Evolutionary conservation across 257 asterid species (phyloP), one percentile per base, ranked within the genome.

Genomic region (Jacaranda copaia): DNA sequence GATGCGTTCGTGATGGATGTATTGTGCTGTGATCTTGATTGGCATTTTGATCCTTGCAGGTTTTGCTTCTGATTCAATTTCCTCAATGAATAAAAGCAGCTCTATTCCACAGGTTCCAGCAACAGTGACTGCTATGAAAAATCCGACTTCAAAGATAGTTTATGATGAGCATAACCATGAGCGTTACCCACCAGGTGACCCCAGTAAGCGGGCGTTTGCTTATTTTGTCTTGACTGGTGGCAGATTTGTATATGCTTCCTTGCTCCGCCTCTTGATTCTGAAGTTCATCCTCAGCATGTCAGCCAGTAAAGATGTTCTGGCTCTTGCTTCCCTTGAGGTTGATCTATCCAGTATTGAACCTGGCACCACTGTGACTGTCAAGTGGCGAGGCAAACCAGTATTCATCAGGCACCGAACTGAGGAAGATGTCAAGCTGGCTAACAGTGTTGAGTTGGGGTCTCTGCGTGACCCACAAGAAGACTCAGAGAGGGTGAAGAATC

Each of bases 371-470:
- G 93, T 90, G 39, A 88, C 93, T 0, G 93, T 90, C 49, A 90
- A 90, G 88, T 86, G 91, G 96, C 90, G 96, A 60, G 96, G 96
- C 40, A 90, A 90, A 77, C 96, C 91, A 0, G 96, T 90, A 25
- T 90, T 90, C 82, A 90, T 90, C 35, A 84, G 93, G 81, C 91
- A 56, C 20, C 79, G 91, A 9, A 90, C 93, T 58, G 86, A 82
- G 12, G 90, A 87, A 3, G 96, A 88, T 78, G 80, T 90, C 16
- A 85, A 88, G 40, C 73, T 85, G 79, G 93, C 91, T 5, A 88
- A 88, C 79, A 82, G 88, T 45, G 89, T 88, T 1, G 89, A 90
- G 32, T 32, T 88, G 55, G 84, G 85, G 57, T 69, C 91, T 39
- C 93, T 90, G 3, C 88, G 93, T n/a, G 90, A 90, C 70, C 96